Evolutionary conservation across 192 early-diverging fungal genomes (phyloP).

Genomic region (Dissophora globulifera): DNA sequence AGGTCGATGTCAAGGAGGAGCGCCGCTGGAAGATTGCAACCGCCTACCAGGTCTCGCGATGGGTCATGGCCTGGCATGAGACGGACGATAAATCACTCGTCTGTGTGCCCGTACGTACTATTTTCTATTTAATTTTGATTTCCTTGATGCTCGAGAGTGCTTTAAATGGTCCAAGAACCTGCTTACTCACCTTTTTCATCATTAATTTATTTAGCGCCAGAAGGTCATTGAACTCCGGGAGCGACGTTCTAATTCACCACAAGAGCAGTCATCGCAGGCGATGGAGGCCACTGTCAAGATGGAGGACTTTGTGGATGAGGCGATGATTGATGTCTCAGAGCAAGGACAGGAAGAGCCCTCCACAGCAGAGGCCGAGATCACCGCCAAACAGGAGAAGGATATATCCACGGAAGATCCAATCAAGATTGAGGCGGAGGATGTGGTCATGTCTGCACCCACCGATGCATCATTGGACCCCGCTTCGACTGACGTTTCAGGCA

Average conservation of each 20-base stretch:
- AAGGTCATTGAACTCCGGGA: conserved; percentile 5
- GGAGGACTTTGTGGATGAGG: conserved; percentile 36
- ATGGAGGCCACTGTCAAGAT: conserved; percentile 31
- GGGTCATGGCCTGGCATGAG: conserved; percentile 81
- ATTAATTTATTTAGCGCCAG: conserved; percentile 6
- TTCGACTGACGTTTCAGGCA: not conserved
- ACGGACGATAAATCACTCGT: conserved; percentile 70
- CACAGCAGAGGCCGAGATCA: not conserved
- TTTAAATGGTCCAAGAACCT: too few relatives aligned
- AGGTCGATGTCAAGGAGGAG: conserved; percentile 85
- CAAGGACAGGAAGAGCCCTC: not conserved
- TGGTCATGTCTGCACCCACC: conserved; percentile 6
- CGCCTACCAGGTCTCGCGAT: conserved; percentile 70
- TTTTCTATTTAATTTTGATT: not conserved
- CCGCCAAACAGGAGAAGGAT: conserved; percentile 46
- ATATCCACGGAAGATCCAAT: conserved; percentile 4
- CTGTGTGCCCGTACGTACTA: conserved; percentile 69
- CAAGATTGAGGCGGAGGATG: conserved; percentile 41
- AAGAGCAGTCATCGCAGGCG: conserved; percentile 9
- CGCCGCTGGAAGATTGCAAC: conserved; percentile 82
- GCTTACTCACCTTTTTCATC: not conserved
- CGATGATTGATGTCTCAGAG: conserved; percentile 26
- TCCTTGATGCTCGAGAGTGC: not conserved
- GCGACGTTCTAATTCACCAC: not conserved
- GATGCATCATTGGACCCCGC: conserved; percentile 3